Evolutionary conservation across 2,329 filamentous ascomycete genomes (phyloP).

Genomic region (Apiospora kogelbergensis): DNA sequence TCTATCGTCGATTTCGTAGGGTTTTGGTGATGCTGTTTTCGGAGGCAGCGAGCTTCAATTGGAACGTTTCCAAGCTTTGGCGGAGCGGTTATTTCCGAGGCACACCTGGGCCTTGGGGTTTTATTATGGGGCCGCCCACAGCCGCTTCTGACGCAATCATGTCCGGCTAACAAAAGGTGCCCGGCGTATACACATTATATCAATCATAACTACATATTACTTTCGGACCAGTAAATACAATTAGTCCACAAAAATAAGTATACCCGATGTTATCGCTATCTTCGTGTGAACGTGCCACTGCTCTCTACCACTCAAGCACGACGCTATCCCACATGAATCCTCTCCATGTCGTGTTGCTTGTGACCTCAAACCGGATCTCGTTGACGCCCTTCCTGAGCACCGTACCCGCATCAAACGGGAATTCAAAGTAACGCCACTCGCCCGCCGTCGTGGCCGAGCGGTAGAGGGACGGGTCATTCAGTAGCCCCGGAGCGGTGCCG

Average conservation of each 20-base stretch:
- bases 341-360: slow-evolving; percentile 26
- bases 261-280: too few species aligned
- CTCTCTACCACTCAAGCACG: slow-evolving; percentile 26
- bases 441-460: slow-evolving; percentile 45
- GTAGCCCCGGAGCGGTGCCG: slow-evolving; percentile 23
- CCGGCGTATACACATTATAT: not conserved
- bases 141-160: slow-evolving; percentile 7
- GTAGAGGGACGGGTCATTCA: slow-evolving; percentile 47
- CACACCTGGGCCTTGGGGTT: too few species aligned
- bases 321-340: slow-evolving; percentile 31
- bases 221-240: too few species aligned
- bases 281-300: too few species aligned
- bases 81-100: slow-evolving; percentile 8
- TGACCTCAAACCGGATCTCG: slow-evolving; percentile 24
- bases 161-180: not conserved
- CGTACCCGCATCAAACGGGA: slow-evolving; percentile 21
- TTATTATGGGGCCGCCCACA: not conserved
- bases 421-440: slow-evolving; percentile 48
- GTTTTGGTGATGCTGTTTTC: slow-evolving; percentile 1
- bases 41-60: slow-evolving; percentile 5
- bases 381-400: slow-evolving; percentile 24
- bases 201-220: not conserved
- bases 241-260: too few species aligned
- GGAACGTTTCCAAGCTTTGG: not conserved
- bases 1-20: not conserved